phyloP scores from a whole-genome alignment of 108 stramenopile genomes.

The Aurantiochytrium sp. region DNA sequence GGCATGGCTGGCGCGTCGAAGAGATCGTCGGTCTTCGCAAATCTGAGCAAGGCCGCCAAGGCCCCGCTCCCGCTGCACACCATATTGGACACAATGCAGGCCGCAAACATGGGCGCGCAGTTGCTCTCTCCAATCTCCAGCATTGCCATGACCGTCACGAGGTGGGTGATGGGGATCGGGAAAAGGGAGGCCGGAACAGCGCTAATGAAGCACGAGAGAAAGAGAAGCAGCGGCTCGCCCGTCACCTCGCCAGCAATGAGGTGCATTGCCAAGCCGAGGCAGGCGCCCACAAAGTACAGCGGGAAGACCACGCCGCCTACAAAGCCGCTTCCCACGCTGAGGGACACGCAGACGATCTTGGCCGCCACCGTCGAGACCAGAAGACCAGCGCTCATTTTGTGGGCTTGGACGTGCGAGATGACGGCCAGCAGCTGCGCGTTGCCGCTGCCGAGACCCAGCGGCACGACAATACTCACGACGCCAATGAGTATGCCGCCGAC shows the following conservation, averaged over 20 bases:
- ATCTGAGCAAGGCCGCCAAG: neutral
- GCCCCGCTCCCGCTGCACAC: neutral
- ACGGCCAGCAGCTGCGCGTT: neutral
- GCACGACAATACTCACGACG: neutral
- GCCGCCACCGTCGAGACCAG: neutral
- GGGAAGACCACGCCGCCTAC: slow-evolving; percentile 29
- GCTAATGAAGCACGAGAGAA: neutral
- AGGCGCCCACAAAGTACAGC: slow-evolving; percentile 13
- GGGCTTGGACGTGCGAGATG: neutral
- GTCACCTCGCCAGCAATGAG: neutral
- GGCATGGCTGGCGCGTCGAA: slow-evolving; percentile 8
- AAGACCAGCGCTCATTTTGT: neutral
- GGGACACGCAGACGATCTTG: neutral
- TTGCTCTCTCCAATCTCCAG: neutral
- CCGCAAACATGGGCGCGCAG: neutral
- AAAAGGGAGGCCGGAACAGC: slow-evolving; percentile 1
- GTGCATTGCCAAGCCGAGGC: neutral
- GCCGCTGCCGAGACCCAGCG: neutral
- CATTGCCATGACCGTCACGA: neutral
- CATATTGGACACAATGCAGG: neutral
- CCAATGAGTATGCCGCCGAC: neutral
- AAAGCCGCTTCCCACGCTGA: slow-evolving; percentile 6
- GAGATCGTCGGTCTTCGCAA: neutral
- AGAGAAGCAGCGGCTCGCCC: neutral
- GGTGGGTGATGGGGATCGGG: neutral